Evolutionary conservation across 2,329 filamentous ascomycete genomes (phyloP).

Genomic region (Botrytis byssoidea): DNA sequence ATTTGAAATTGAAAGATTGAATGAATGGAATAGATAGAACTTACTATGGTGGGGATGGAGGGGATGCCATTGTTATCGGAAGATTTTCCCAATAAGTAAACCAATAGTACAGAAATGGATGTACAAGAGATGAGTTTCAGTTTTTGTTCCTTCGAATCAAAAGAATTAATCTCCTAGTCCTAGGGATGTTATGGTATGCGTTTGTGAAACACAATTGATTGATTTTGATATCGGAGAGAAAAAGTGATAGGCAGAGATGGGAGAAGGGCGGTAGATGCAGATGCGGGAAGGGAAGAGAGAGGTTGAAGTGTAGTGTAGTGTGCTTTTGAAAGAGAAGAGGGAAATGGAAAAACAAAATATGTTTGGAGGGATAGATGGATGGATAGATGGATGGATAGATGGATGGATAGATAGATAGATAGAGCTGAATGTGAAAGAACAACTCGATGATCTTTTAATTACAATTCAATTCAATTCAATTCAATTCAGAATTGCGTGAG

Average conservation of each 20-base stretch:
- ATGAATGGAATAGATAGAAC: neutral
- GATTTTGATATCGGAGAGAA: neutral
- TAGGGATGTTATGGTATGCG: neutral
- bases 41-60: slow-evolving; percentile 22
- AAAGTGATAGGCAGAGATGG: neutral
- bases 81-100: neutral
- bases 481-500: too few relatives aligned
- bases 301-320: neutral
- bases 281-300: neutral
- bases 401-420: too few relatives aligned
- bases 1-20: neutral
- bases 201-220: neutral
- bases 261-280: neutral
- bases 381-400: neutral
- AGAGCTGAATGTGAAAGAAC: too few relatives aligned
- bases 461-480: too few relatives aligned
- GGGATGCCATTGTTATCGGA: slow-evolving; percentile 18
- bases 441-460: too few relatives aligned
- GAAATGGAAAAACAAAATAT: neutral
- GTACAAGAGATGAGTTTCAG: neutral
- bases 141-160: neutral
- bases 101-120: neutral
- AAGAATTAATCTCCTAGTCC: neutral
- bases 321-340: too few relatives aligned
- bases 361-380: neutral